These are phyloP conservation scores for Hamigera avellanea DNA, from an alignment of 495 filamentous ascomycete genomes.

Conservation along the genomic window DNA sequence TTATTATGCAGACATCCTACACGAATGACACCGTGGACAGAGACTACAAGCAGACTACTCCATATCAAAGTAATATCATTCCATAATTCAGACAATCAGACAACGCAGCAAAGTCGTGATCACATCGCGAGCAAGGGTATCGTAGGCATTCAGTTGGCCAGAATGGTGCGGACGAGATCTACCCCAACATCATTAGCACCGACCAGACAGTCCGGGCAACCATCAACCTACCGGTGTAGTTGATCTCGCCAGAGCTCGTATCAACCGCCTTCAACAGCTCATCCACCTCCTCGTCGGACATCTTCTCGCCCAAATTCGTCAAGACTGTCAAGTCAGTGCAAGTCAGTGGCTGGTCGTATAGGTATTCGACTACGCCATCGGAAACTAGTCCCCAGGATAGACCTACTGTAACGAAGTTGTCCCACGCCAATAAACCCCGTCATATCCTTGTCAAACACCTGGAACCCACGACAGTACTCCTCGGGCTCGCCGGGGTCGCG, in stretches of 20 bases:
- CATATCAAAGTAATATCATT: too few species aligned
- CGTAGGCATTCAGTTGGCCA: slow-evolving; percentile 58
- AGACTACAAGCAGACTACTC: too few species aligned
- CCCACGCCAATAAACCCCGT: slow-evolving; percentile 96
- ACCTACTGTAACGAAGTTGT: slow-evolving; percentile 78
- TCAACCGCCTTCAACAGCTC: slow-evolving; percentile 96
- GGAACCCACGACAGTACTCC: slow-evolving; percentile 95
- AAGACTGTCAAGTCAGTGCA: slow-evolving; percentile 43
- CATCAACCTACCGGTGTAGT: slow-evolving; percentile 68
- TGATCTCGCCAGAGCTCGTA: slow-evolving; percentile 85
- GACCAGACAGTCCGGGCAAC: not conserved
- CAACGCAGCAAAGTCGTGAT: not conserved
- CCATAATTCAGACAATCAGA: not conserved
- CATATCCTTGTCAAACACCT: slow-evolving; percentile 99
- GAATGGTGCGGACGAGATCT: slow-evolving; percentile 90
- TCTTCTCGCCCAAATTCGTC: slow-evolving; percentile 96
- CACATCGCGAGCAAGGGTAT: too few species aligned
- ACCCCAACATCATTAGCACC: not conserved
- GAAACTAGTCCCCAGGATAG: not conserved
- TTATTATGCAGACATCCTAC: too few species aligned
- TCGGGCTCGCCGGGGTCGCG: slow-evolving; percentile 94
- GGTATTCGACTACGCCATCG: not conserved
- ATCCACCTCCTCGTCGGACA: slow-evolving; percentile 96
- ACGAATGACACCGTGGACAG: too few species aligned
- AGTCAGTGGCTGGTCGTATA: not conserved